These are phyloP conservation scores for Raffaelea arxii DNA, from an alignment of 2,329 filamentous ascomycete genomes.

Conservation along the genomic window DNA sequence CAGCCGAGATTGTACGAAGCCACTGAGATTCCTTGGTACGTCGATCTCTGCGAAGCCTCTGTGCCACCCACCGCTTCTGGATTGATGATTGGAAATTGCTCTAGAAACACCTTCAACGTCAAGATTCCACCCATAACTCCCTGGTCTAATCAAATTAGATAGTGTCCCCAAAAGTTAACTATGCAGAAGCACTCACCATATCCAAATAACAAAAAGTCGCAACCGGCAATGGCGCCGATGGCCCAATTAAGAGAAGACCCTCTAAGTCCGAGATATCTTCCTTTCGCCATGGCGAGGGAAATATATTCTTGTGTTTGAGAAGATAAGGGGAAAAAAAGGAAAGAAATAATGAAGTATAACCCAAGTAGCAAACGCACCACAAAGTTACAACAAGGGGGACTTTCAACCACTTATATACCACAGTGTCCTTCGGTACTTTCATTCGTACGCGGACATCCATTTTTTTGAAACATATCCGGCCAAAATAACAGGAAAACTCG, in stretches of 20 bases:
- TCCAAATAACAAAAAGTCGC: constrained; percentile 56
- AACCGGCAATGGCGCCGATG: constrained; percentile 60
- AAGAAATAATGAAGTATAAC: too few relatives aligned
- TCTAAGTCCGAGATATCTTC: constrained; percentile 52
- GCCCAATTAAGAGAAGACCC: constrained; percentile 58
- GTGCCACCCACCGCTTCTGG: constrained; percentile 23
- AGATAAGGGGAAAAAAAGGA: too few relatives aligned
- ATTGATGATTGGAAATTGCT: constrained; percentile 44
- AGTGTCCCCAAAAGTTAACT: background rate
- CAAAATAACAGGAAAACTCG: too few relatives aligned
- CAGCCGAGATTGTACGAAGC: constrained; percentile 23
- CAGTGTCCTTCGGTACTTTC: too few relatives aligned
- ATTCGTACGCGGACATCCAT: too few relatives aligned
- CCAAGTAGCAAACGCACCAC: too few relatives aligned
- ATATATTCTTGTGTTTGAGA: too few relatives aligned
- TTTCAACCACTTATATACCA: too few relatives aligned
- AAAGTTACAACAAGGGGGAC: too few relatives aligned
- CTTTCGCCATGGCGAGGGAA: too few relatives aligned
- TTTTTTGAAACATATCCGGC: too few relatives aligned
- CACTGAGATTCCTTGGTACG: constrained; percentile 34
- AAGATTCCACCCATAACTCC: constrained; percentile 69
- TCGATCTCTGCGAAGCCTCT: constrained; percentile 33
- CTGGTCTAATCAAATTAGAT: constrained; percentile 44
- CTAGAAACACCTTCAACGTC: constrained; percentile 53
- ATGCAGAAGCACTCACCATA: constrained; percentile 30